A percentile compares a stretch with the other conserved stretches of the same genome.
phyloP scores from a whole-genome alignment of 2,329 filamentous ascomycete genomes.

The Ophidiomyces ophidiicola region DNA sequence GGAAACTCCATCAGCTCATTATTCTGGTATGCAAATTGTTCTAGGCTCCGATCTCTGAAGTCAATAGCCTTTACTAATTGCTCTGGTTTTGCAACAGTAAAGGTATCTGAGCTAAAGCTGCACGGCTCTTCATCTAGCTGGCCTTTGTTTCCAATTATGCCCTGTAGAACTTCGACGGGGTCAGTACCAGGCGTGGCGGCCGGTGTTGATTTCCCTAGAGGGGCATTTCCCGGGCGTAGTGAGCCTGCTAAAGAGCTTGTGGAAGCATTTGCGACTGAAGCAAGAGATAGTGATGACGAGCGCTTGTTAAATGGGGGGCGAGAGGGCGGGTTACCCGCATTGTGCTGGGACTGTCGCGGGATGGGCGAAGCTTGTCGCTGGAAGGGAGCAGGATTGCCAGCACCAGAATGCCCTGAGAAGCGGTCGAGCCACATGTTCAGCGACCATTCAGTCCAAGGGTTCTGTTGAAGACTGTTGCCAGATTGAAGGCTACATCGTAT shows the following conservation, averaged over 20 bases:
- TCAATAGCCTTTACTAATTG: constrained; percentile 55
- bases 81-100: constrained; percentile 24
- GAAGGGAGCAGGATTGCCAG: constrained; percentile 49
- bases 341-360: constrained; percentile 53
- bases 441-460: constrained; percentile 5
- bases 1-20: constrained; percentile 20
- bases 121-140: constrained; percentile 4
- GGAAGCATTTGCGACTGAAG: constrained; percentile 60
- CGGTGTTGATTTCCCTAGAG: constrained; percentile 45
- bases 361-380: constrained; percentile 62
- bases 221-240: constrained; percentile 54
- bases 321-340: constrained; percentile 55
- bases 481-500: no score
- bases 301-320: constrained; percentile 57
- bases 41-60: constrained; percentile 65
- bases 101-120: constrained; percentile 12
- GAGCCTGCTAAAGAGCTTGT: constrained; percentile 59
- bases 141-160: constrained; percentile 40
- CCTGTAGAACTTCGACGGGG: constrained; percentile 57
- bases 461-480: no score
- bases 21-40: constrained; percentile 48
- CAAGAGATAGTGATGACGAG: constrained; percentile 66
- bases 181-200: constrained; percentile 45
- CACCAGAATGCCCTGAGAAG: constrained; percentile 58
- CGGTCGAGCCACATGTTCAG: constrained; percentile 77